A percentile compares a stretch with the other conserved stretches of the same genome.
Conservation (phyloP, 2,329 filamentous ascomycete genomes). For the Fusarium brevicatenulatum region DNA sequence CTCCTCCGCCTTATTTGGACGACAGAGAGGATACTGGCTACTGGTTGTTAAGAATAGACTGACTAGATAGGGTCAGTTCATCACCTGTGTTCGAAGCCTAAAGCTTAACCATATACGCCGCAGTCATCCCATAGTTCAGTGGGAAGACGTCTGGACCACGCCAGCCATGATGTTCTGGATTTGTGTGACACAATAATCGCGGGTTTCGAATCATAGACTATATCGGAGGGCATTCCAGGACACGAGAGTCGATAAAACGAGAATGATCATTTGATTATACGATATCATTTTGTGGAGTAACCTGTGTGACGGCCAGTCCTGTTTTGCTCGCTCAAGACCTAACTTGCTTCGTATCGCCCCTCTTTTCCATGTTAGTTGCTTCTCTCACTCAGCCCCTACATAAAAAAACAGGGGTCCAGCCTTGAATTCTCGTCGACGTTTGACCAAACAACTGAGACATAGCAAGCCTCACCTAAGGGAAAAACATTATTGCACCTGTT, state of each 20-base stretch:
- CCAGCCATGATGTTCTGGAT: not conserved
- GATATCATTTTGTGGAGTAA: not conserved
- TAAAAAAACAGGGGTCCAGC: not conserved
- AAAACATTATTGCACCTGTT: constrained; percentile 16
- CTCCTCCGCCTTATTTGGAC: not conserved
- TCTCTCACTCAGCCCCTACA: not conserved
- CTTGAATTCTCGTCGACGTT: not conserved
- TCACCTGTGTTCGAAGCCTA: too few relatives aligned
- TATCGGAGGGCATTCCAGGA: not conserved
- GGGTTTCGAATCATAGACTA: fast-evolving
- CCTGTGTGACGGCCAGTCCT: not conserved
- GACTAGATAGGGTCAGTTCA: too few relatives aligned
- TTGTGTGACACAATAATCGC: not conserved
- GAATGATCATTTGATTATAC: not conserved
- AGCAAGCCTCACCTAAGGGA: not conserved
- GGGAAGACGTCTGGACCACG: not conserved
- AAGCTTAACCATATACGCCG: too few relatives aligned
- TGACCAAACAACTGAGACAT: constrained; percentile 4
- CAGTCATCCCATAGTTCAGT: not conserved
- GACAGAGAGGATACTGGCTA: not conserved
- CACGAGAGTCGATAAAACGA: not conserved
- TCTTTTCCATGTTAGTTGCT: not conserved
- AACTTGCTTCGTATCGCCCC: not conserved
- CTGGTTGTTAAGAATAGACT: not conserved
- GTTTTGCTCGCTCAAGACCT: not conserved